These are phyloP conservation scores for Eucalyptus pauciflora DNA, from an alignment of 345 rosid species.

Conservation along the genomic window DNA sequence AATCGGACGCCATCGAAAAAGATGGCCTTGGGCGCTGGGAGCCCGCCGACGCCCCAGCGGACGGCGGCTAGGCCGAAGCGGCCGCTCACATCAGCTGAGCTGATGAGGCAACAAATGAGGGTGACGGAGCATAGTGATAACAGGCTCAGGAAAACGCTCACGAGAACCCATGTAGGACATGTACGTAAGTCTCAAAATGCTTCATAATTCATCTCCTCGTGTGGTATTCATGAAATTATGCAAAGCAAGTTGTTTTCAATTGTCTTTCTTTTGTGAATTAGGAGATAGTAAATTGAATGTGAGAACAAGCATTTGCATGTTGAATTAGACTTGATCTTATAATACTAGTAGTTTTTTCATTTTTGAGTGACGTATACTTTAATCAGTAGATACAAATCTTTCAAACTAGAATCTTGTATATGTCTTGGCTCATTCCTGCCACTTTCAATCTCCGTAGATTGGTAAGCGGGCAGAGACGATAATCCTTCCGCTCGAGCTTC, in stretches of 20 bases:
- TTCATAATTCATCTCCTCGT: not conserved
- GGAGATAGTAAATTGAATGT: not conserved
- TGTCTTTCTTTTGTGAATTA: not conserved
- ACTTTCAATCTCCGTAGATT: not conserved
- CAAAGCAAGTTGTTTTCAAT: not conserved
- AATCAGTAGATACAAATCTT: not conserved
- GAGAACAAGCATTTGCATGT: not conserved
- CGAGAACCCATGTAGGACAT: conserved; percentile 90
- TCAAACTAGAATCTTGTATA: not conserved
- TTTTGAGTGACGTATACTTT: not conserved
- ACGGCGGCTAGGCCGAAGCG: conserved; percentile 36
- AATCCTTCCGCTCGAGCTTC: conserved; percentile 80
- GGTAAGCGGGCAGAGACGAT: conserved; percentile 82
- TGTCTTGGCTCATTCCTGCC: not conserved
- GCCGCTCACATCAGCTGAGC: conserved; percentile 83
- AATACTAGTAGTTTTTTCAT: not conserved
- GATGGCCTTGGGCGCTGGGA: conserved; percentile 11
- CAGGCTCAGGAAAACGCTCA: conserved; percentile 72
- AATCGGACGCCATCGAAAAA: conserved; percentile 64
- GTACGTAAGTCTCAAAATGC: conserved; percentile 12
- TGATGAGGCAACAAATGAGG: conserved; percentile 88
- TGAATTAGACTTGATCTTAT: not conserved
- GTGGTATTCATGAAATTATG: not conserved
- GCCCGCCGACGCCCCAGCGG: conserved; percentile 16
- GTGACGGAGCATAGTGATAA: conserved; percentile 86